A percentile compares a stretch with the other conserved stretches of the same genome.
These are phyloP conservation scores for Alternaria sp. DNA, from an alignment of 2,329 filamentous ascomycete genomes.

Conservation along the genomic window DNA sequence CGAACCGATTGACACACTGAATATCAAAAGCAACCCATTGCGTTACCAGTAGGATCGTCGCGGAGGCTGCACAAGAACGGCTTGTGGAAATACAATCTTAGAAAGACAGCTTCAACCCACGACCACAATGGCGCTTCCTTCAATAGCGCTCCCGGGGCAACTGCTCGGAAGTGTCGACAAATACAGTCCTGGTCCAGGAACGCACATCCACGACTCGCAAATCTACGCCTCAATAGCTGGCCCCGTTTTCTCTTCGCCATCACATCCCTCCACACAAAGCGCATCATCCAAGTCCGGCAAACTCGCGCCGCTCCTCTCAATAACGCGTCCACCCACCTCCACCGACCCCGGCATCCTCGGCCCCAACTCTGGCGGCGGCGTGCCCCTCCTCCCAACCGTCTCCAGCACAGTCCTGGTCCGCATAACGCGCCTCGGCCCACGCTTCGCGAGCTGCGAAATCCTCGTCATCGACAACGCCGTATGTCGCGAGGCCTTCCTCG, in stretches of 20 bases:
- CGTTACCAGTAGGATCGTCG: neutral
- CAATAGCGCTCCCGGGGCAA: slow-evolving; percentile 79
- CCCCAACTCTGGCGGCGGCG: slow-evolving; percentile 51
- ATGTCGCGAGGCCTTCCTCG: slow-evolving; percentile 81
- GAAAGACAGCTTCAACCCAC: neutral
- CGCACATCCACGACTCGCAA: slow-evolving; percentile 76
- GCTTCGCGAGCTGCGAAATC: slow-evolving; percentile 85
- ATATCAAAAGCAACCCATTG: neutral
- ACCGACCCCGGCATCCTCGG: slow-evolving; percentile 27
- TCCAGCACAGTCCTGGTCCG: slow-evolving; percentile 80
- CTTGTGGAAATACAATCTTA: neutral
- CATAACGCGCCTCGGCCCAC: slow-evolving; percentile 82
- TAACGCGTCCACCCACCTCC: slow-evolving; percentile 32
- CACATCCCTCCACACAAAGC: slow-evolving; percentile 50
- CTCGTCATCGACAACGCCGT: slow-evolving; percentile 74
- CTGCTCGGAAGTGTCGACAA: slow-evolving; percentile 71
- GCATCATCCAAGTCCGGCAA: slow-evolving; percentile 60
- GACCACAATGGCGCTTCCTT: slow-evolving; percentile 42
- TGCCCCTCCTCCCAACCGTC: slow-evolving; percentile 81
- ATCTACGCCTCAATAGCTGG: slow-evolving; percentile 86
- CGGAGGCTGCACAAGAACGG: neutral
- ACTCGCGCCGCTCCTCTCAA: slow-evolving; percentile 50
- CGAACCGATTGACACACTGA: neutral
- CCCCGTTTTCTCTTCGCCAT: slow-evolving; percentile 57
- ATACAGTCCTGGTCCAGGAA: slow-evolving; percentile 79